Conservation (phyloP, 805 yeast genomes). For the Blastobotrys chiropterorum region DNA sequence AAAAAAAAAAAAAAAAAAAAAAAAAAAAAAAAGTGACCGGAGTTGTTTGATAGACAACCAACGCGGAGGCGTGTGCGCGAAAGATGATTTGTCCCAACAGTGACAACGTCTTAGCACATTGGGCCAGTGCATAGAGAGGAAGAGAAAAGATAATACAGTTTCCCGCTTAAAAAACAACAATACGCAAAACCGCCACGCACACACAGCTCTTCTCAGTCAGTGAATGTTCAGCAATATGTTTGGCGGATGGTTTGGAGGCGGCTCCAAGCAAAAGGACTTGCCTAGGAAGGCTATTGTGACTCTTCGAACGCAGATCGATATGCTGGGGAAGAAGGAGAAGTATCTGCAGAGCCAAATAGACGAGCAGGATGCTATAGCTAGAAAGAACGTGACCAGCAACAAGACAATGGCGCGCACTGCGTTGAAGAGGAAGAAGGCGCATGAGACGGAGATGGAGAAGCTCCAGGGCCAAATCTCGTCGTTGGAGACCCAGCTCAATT, state of each 20-base stretch:
- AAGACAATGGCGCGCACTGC: conserved; percentile 77
- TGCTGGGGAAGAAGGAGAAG: conserved; percentile 75
- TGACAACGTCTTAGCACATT: too few relatives aligned
- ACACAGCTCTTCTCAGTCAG: too few relatives aligned
- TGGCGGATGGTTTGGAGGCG: conserved; percentile 58
- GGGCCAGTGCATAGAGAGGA: too few relatives aligned
- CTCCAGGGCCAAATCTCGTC: conserved; percentile 84
- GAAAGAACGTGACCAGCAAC: conserved; percentile 64
- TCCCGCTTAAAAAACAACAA: background rate
- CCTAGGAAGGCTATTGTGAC: conserved; percentile 92
- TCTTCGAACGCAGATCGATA: conserved; percentile 80
- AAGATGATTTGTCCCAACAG: too few relatives aligned
- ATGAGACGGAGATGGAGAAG: conserved; percentile 70
- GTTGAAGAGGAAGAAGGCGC: conserved; percentile 77
- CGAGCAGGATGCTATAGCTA: conserved; percentile 75
- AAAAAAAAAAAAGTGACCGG: too few relatives aligned
- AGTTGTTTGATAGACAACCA: too few relatives aligned
- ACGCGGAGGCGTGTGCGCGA: too few relatives aligned
- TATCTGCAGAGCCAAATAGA: conserved; percentile 77
- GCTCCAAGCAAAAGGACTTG: conserved; percentile 61
- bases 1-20: too few relatives aligned
- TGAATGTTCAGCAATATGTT: background rate
- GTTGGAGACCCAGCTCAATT: conserved; percentile 78
- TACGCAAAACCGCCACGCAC: background rate
- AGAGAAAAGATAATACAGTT: too few relatives aligned